Evolutionary conservation across 176 grass and related monocot genomes (phyloP).

Genomic region (Oryza australiensis): DNA sequence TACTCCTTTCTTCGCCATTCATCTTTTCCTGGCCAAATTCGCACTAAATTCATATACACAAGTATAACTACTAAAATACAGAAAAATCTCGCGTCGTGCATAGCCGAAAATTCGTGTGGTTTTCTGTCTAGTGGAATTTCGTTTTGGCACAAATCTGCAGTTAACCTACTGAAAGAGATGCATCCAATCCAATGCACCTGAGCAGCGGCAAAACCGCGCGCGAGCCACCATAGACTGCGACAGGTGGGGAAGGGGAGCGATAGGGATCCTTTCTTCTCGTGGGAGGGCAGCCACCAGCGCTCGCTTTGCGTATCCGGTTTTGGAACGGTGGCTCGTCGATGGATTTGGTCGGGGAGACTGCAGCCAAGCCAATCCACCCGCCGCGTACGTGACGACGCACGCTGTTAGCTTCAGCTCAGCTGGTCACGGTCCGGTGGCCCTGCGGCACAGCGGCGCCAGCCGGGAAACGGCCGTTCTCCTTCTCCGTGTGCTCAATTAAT

Average conservation of each 20-base stretch:
- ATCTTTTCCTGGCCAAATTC: background rate
- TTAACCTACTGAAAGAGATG: background rate
- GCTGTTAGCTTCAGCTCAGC: too few relatives aligned
- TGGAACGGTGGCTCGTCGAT: background rate
- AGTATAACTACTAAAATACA: too few relatives aligned
- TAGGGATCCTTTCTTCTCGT: background rate
- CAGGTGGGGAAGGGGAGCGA: background rate
- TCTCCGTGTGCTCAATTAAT: background rate
- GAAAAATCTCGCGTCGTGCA: too few relatives aligned
- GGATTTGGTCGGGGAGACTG: background rate
- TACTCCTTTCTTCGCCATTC: background rate
- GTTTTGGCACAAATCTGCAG: background rate
- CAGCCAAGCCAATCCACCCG: background rate
- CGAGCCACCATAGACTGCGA: background rate
- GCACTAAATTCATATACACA: background rate
- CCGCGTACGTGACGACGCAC: too few relatives aligned
- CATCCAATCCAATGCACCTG: background rate
- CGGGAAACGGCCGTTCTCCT: too few relatives aligned
- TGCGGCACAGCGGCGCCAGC: too few relatives aligned
- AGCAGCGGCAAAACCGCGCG: background rate
- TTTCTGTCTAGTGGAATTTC: too few relatives aligned
- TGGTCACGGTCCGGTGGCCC: background rate
- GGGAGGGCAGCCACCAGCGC: background rate
- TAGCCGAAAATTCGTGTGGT: too few relatives aligned
- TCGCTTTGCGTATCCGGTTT: background rate